Percentiles rank a stretch among this genome's conserved stretches.
phyloP scores from a whole-genome alignment of 1,139 yeast species.

The Suhomyces chickasaworum region DNA sequence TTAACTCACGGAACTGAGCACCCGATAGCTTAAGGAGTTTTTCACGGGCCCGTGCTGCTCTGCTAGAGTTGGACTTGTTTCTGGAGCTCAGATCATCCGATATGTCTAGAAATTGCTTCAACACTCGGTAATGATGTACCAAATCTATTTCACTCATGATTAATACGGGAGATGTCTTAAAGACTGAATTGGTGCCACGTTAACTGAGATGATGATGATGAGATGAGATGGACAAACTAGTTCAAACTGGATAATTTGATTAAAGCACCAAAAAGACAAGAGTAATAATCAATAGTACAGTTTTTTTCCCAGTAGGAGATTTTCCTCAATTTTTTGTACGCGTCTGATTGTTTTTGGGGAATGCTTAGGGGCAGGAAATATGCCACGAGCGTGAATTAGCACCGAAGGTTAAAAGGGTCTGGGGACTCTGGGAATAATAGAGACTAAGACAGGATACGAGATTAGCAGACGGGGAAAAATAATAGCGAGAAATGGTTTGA shows the following conservation, averaged over 20 bases:
- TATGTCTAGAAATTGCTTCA: slow-evolving; percentile 54
- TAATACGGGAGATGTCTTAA: background rate
- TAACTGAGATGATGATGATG: background rate
- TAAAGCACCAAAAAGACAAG: background rate
- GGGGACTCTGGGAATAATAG: background rate
- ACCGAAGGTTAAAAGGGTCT: background rate
- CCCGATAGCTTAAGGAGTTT: slow-evolving; percentile 76
- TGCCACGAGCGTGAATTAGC: background rate
- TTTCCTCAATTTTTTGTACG: slow-evolving; percentile 12
- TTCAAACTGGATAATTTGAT: background rate
- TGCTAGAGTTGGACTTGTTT: slow-evolving; percentile 48
- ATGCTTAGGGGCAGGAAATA: slow-evolving; percentile 3
- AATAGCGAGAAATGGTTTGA: too few species aligned
- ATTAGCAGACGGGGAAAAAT: too few species aligned
- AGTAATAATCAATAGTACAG: background rate
- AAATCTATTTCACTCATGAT: slow-evolving; percentile 38
- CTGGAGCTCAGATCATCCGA: slow-evolving; percentile 51
- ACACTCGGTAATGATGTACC: slow-evolving; percentile 50
- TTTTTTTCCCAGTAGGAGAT: slow-evolving; percentile 1
- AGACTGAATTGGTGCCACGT: background rate
- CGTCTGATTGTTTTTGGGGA: slow-evolving; percentile 6
- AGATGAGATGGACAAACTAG: background rate
- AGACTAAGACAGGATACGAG: too few species aligned
- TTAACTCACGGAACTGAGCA: slow-evolving; percentile 86
- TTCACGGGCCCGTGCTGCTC: slow-evolving; percentile 81